phyloP scores from a whole-genome alignment of 352 stramenopile genomes.

The Phytophthora podocarpi region DNA sequence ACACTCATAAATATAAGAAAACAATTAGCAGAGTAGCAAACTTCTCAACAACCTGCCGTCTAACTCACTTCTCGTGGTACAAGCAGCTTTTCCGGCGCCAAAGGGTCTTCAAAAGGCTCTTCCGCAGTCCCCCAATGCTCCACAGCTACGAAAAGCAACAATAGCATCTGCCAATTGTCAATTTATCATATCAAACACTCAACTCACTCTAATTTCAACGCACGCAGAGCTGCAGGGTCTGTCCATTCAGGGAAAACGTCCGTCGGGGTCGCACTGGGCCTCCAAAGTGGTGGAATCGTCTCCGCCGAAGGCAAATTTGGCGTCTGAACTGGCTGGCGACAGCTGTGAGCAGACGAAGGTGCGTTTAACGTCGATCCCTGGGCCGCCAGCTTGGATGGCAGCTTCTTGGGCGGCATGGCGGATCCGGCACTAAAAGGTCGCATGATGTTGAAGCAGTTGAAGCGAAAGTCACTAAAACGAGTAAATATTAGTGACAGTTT shows the following conservation, averaged over 20 bases:
- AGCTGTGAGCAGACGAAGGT: background rate
- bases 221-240: slow-evolving; percentile 28
- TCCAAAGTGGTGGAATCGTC: slow-evolving; percentile 51
- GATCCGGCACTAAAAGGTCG: slow-evolving; percentile 9
- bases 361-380: slow-evolving; percentile 27
- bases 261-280: slow-evolving; percentile 29
- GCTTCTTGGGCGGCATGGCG: slow-evolving; percentile 50
- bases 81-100: slow-evolving; percentile 27
- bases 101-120: slow-evolving; percentile 51
- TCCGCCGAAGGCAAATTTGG: slow-evolving; percentile 35
- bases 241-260: slow-evolving; percentile 75
- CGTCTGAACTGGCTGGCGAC: slow-evolving; percentile 32
- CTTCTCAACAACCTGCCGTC: background rate
- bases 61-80: slow-evolving; percentile 34
- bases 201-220: background rate
- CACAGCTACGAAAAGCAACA: slow-evolving; percentile 18
- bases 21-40: background rate
- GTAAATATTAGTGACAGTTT: background rate
- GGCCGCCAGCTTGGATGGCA: slow-evolving; percentile 39
- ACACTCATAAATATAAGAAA: background rate
- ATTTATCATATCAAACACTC: background rate
- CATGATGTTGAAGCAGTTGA: too few species aligned
- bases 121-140: slow-evolving; percentile 59
- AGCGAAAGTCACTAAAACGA: slow-evolving; percentile 15
- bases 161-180: background rate